Base-by-base conservation (phyloP, 2,329 filamentous ascomycete genomes). In the Sporothrix schenckii region DNA sequence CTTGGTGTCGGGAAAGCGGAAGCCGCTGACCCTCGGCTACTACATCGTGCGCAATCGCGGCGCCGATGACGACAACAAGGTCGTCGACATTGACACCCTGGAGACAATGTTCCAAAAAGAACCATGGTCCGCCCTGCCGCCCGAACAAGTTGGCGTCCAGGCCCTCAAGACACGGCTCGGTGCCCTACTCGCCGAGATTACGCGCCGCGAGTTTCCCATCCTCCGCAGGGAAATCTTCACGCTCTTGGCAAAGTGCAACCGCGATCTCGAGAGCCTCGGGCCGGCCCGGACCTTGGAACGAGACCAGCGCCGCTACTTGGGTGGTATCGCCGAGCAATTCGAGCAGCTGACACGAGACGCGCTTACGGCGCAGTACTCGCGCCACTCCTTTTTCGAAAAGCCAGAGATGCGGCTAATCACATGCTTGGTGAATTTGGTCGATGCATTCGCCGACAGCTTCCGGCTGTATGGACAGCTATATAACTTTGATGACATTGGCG, bases 1-100 rank as follows among this genome's bases (percentile, higher is more conserved):
- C 50, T 24, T 53, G 50, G 50, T 53, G 50, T 4, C 50, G 11
- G 50, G 50, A 24, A 53, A 53, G 50, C 50, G 50, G n/a, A 53
- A 24, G 50, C 50, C 50, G 50, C 19, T 53, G n/a, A 10, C 50
- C n/a, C 50, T 53, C 50, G 50, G 50, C 50, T 53, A 53, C 50
- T 53, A 53, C 50, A 1, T 53, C 13, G 50, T 53, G 50, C 50
- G 50, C 21, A 53, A 53, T 24, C 50, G 50, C 24, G 50, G 50
- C 50, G 50, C 50, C 9, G 50, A 53, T 7, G 4, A 24, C 50
- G 50, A 53, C 21, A 53, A 10, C 21, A 53, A 53, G 6, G 30
- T 34, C 2, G n/a, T 53, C 50, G 50, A 53, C 21, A 10, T 24
- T 53, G n/a, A 9, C 50, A 10, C 1, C 24, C n/a, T 53, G 11